A percentile compares a stretch with the other conserved stretches of the same genome.
Conservation (phyloP, 2,329 filamentous ascomycete genomes). For the Neofusicoccum ribis region DNA sequence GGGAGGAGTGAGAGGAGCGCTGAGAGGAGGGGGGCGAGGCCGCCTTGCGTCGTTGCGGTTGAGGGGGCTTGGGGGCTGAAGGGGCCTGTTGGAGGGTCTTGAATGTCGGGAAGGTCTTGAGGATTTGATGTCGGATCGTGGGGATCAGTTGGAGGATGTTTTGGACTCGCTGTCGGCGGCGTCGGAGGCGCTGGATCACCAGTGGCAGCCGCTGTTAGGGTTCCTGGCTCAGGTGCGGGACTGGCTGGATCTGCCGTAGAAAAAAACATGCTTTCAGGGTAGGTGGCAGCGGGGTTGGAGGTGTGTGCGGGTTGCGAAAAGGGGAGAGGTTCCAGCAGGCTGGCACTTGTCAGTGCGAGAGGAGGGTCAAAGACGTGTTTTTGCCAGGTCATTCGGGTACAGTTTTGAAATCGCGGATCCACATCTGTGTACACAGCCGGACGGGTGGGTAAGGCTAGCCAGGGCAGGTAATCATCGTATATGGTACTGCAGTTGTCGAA, state of each 20-base stretch:
- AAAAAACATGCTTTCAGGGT: background rate
- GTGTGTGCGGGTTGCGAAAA: background rate
- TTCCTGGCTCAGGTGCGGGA: background rate
- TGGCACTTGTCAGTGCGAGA: background rate
- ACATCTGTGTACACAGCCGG: background rate
- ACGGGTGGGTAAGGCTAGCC: background rate
- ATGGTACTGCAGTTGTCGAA: constrained; percentile 2
- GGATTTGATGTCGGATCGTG: too few relatives aligned
- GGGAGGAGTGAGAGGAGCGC: too few relatives aligned
- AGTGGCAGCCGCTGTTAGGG: background rate
- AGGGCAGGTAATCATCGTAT: constrained; percentile 11
- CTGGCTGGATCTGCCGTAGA: background rate
- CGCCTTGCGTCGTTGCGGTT: background rate
- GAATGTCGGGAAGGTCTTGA: background rate
- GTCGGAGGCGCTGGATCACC: background rate
- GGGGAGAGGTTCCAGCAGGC: background rate
- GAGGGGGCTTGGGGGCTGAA: too few relatives aligned
- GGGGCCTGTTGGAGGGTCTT: background rate
- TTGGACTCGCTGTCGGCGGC: background rate
- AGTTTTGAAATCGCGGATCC: constrained; percentile 1
- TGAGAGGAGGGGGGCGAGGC: background rate
- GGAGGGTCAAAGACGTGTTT: constrained; percentile 12
- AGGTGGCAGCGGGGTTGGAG: background rate
- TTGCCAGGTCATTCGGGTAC: background rate
- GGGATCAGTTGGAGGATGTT: background rate